A percentile compares a stretch with the other conserved stretches of the same genome.
Evolutionary conservation across 108 stramenopile genomes (phyloP).

Genomic region (Fragilariopsis cylindrus): DNA sequence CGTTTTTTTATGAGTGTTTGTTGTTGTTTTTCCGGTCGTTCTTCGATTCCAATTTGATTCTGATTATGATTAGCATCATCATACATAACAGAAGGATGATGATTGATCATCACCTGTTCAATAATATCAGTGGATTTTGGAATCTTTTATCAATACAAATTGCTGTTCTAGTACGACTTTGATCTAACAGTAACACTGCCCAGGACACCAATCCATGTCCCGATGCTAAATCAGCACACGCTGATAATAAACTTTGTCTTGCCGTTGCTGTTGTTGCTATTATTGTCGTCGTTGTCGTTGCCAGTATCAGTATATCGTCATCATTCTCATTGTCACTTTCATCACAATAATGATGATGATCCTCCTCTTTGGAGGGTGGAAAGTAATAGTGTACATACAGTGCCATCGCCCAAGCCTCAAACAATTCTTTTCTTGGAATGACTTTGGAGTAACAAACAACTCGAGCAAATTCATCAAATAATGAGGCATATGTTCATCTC

Average conservation of each 20-base stretch:
- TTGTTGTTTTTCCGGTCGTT: background rate
- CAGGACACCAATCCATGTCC: conserved; percentile 69
- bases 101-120: conserved; percentile 36
- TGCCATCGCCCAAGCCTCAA: conserved; percentile 71
- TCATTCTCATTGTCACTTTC: background rate
- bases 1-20: background rate
- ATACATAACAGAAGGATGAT: conserved; percentile 39
- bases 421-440: conserved; percentile 70
- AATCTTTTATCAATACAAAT: conserved; percentile 64
- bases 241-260: background rate
- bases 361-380: background rate
- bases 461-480: conserved; percentile 63
- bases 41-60: background rate
- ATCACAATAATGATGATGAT: background rate
- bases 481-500: background rate
- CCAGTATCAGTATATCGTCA: background rate
- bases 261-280: background rate
- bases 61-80: no score
- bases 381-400: conserved; percentile 57
- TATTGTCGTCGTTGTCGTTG: background rate
- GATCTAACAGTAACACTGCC: conserved; percentile 55
- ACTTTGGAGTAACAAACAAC: conserved; percentile 48
- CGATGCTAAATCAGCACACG: conserved; percentile 60
- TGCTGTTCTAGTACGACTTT: conserved; percentile 38
- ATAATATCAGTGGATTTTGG: conserved; percentile 59